Conservation (phyloP, 345 rosid species). For the Euphorbia peplus region DNA sequence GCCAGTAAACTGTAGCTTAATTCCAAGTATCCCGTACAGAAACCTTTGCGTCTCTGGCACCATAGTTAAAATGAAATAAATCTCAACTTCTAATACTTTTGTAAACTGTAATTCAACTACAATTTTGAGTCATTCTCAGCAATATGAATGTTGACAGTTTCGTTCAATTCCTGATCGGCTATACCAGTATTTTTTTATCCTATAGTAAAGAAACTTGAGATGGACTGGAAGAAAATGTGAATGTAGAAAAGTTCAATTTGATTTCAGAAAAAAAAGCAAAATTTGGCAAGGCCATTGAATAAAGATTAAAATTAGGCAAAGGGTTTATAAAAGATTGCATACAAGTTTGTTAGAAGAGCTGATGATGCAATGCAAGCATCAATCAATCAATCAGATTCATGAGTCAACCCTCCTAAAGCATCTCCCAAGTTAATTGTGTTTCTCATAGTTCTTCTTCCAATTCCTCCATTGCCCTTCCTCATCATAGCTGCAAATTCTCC, state of each 20-base stretch:
- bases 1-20: constrained; percentile 46
- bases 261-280: neutral
- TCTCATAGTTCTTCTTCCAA: constrained; percentile 64
- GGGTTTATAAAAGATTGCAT: neutral
- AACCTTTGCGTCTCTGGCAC: too few relatives aligned
- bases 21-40: too few relatives aligned
- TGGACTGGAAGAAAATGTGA: too few relatives aligned
- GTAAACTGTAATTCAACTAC: too few relatives aligned
- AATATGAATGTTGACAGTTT: too few relatives aligned
- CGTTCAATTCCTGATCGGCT: too few relatives aligned
- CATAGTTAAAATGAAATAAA: too few relatives aligned
- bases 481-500: constrained; percentile 77
- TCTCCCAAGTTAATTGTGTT: constrained; percentile 44
- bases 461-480: constrained; percentile 66
- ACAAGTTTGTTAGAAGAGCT: neutral
- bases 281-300: constrained; percentile 15
- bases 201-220: too few relatives aligned
- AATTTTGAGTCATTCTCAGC: too few relatives aligned
- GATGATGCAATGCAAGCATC: constrained; percentile 8
- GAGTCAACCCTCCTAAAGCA: constrained; percentile 27
- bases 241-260: neutral
- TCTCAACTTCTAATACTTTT: too few relatives aligned
- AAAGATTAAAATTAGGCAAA: neutral
- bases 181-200: too few relatives aligned
- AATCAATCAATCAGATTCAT: constrained; percentile 25